Conservation (phyloP, 208 protist species). For the Leptomonas pyrrhocoris region DNA sequence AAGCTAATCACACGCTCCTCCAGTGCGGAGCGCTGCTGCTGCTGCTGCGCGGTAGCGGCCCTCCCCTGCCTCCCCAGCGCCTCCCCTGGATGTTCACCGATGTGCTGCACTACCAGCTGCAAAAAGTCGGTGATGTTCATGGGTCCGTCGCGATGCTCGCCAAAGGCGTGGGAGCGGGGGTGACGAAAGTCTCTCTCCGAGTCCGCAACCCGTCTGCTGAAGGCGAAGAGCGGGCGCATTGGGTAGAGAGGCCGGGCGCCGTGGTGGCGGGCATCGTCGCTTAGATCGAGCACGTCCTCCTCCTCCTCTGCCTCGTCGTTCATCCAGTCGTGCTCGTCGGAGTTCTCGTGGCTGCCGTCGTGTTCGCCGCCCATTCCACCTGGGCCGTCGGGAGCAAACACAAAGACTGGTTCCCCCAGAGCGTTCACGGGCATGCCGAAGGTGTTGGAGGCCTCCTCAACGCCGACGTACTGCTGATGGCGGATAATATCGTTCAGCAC, state of each 20-base stretch:
- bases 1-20: conserved; percentile 25
- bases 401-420: neutral
- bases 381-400: neutral
- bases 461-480: conserved; percentile 28
- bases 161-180: neutral
- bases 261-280: neutral
- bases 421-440: neutral
- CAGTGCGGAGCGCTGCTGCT: conserved; percentile 2
- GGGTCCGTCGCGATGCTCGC: neutral
- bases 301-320: conserved; percentile 20
- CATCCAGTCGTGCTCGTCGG: conserved; percentile 6
- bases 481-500: conserved; percentile 83
- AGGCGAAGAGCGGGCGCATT: neutral
- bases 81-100: neutral
- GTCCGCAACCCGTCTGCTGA: neutral
- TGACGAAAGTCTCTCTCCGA: neutral
- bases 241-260: neutral
- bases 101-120: conserved; percentile 7
- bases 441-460: conserved; percentile 10
- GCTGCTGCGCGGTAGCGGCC: neutral
- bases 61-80: neutral
- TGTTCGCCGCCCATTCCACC: neutral
- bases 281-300: neutral
- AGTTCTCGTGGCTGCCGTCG: neutral
- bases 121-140: conserved; percentile 14